A percentile compares a stretch with the other conserved stretches of the same genome.
Evolutionary conservation across 805 yeast species (phyloP).

Genomic region (Candida glaebosa): DNA sequence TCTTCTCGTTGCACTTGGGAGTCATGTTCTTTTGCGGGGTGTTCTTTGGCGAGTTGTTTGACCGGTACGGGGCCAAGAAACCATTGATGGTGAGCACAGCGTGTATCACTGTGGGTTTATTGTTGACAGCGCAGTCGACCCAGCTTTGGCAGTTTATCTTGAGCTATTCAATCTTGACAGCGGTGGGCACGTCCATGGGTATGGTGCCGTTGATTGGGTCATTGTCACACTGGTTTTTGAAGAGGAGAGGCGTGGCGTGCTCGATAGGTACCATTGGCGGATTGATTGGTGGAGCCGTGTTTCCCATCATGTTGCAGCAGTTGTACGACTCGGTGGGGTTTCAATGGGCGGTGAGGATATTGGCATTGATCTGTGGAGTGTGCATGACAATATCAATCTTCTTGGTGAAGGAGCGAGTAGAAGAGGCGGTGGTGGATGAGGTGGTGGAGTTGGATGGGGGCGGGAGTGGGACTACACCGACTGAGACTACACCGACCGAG

Average conservation of each 20-base stretch:
- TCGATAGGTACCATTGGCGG: conserved; percentile 29
- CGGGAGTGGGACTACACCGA: background rate
- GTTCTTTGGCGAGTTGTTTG: conserved; percentile 27
- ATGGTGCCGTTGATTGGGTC: conserved; percentile 27
- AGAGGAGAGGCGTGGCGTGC: conserved; percentile 23
- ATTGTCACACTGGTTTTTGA: conserved; percentile 26
- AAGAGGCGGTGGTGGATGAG: background rate
- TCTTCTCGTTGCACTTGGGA: conserved; percentile 28
- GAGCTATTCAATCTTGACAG: conserved; percentile 22
- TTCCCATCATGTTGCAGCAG: conserved; percentile 24
- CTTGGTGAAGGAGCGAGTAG: conserved; percentile 18
- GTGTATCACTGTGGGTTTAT: conserved; percentile 20
- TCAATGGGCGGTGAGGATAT: conserved; percentile 25
- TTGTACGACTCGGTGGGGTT: conserved; percentile 24
- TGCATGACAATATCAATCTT: conserved; percentile 16
- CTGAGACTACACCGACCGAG: background rate
- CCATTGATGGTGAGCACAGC: conserved; percentile 19
- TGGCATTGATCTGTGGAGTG: conserved; percentile 18
- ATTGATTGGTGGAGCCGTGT: conserved; percentile 24
- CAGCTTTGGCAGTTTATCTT: conserved; percentile 24
- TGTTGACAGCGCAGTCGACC: conserved; percentile 21
- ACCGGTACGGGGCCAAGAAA: conserved; percentile 20
- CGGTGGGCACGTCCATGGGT: conserved; percentile 26
- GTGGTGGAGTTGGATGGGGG: background rate
- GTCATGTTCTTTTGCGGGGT: conserved; percentile 28